Evolutionary conservation across 139 green algal species (phyloP).

Genomic region (Eudorina sp.): DNA sequence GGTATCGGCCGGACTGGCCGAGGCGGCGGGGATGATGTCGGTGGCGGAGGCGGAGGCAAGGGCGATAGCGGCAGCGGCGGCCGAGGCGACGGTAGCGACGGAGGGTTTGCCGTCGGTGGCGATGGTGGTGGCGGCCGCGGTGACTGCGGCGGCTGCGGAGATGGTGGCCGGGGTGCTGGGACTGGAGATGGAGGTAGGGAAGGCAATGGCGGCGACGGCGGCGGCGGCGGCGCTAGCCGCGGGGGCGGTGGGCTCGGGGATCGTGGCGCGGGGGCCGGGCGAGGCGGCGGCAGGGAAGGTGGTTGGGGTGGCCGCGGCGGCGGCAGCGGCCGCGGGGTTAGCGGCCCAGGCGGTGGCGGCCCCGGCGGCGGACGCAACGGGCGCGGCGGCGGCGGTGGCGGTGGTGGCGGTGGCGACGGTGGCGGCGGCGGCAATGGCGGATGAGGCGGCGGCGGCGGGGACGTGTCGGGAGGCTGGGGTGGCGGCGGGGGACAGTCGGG

Average conservation of each 20-base stretch:
- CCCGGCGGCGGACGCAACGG: neutral
- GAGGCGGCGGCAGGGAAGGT: neutral
- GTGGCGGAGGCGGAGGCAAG: neutral
- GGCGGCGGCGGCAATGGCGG: neutral
- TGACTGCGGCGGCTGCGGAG: neutral
- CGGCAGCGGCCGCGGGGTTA: neutral
- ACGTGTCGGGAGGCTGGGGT: too few species aligned
- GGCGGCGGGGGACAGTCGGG: neutral
- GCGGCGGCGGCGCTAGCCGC: neutral
- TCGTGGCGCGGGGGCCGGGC: neutral
- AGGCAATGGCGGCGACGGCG: neutral
- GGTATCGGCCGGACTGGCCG: too few species aligned
- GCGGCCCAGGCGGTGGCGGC: neutral
- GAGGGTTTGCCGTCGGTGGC: neutral
- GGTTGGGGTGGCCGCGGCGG: neutral
- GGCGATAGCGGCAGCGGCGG: too few species aligned
- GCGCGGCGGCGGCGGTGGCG: neutral
- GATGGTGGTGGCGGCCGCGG: neutral
- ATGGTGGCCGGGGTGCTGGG: neutral
- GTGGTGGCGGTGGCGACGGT: neutral
- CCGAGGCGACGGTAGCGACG: neutral
- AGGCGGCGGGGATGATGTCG: neutral
- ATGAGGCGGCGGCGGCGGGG: neutral
- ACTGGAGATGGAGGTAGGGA: neutral
- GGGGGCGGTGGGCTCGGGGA: too few species aligned